Conservation (phyloP, 2,329 filamentous ascomycete genomes). For the Xylariaceae sp. region DNA sequence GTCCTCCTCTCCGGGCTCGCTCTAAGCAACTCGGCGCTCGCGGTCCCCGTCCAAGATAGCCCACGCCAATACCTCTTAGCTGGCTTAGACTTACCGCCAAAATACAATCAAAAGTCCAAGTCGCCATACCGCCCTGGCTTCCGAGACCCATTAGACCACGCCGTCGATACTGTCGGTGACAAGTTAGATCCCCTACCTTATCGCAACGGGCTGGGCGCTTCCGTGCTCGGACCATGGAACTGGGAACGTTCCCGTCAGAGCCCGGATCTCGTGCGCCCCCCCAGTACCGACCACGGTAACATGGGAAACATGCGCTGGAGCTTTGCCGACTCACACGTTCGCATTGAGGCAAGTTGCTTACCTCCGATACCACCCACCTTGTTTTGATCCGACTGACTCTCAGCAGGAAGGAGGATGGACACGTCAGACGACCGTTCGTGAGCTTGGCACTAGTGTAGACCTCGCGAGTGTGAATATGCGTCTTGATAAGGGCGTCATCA, state of each 20-base stretch:
- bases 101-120: slow-evolving; percentile 36
- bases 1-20: slow-evolving; percentile 23
- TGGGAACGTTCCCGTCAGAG: slow-evolving; percentile 61
- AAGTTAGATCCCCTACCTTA: slow-evolving; percentile 60
- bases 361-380: too few species aligned
- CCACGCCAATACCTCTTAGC: slow-evolving; percentile 50
- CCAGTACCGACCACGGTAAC: slow-evolving; percentile 66
- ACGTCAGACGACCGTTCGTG: slow-evolving; percentile 63
- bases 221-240: slow-evolving; percentile 66
- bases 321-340: slow-evolving; percentile 58
- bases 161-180: slow-evolving; percentile 55
- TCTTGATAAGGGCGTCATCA: slow-evolving; percentile 65
- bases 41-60: slow-evolving; percentile 40
- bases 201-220: slow-evolving; percentile 58
- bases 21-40: slow-evolving; percentile 22
- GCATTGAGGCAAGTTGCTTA: slow-evolving; percentile 56
- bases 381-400: background rate
- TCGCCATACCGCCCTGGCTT: slow-evolving; percentile 55
- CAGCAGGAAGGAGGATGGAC: slow-evolving; percentile 69
- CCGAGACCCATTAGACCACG: slow-evolving; percentile 56
- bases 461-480: slow-evolving; percentile 76
- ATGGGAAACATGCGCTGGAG: slow-evolving; percentile 70
- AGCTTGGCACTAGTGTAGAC: slow-evolving; percentile 61
- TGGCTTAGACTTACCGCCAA: slow-evolving; percentile 41
- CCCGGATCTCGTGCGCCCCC: slow-evolving; percentile 66